Percentiles rank a stretch among this genome's conserved stretches.
phyloP scores from a whole-genome alignment of 1,284 basidiomycete species.

The Melampsora americana region DNA sequence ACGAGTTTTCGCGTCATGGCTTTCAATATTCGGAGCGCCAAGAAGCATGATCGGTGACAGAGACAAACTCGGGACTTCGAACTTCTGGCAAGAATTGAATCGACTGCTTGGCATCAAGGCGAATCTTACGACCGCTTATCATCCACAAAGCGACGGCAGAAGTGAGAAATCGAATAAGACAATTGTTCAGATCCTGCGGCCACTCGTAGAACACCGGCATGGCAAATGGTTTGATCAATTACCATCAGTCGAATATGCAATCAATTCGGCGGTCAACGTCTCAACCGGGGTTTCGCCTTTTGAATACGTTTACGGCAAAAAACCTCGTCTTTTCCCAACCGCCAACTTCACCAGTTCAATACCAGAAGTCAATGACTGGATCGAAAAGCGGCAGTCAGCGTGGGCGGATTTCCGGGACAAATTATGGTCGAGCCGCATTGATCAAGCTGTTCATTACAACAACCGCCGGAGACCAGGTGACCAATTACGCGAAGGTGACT shows the following conservation, averaged over 20 bases:
- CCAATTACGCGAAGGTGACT: not conserved
- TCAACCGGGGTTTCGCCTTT: constrained; percentile 45
- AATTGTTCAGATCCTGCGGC: constrained; percentile 48
- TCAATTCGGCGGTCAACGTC: constrained; percentile 45
- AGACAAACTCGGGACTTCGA: not conserved
- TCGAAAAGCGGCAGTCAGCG: not conserved
- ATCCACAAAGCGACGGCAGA: too few species aligned
- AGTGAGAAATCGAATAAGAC: constrained; percentile 52
- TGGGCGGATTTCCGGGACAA: constrained; percentile 6
- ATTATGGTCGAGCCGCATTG: not conserved
- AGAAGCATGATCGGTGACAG: not conserved
- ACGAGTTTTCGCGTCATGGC: not conserved
- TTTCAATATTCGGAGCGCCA: not conserved
- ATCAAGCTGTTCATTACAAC: not conserved
- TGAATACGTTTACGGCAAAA: constrained; percentile 46
- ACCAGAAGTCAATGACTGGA: too few species aligned
- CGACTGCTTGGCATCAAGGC: not conserved
- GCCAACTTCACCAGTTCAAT: too few species aligned
- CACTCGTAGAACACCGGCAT: not conserved
- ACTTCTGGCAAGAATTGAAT: not conserved
- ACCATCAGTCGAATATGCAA: constrained; percentile 41
- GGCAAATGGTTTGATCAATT: constrained; percentile 43
- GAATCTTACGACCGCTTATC: too few species aligned
- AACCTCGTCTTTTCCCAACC: constrained; percentile 42
- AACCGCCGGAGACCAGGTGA: too few species aligned